These are phyloP conservation scores for Fusarium globosum DNA, from an alignment of 2,329 filamentous ascomycete genomes.

Conservation along the genomic window DNA sequence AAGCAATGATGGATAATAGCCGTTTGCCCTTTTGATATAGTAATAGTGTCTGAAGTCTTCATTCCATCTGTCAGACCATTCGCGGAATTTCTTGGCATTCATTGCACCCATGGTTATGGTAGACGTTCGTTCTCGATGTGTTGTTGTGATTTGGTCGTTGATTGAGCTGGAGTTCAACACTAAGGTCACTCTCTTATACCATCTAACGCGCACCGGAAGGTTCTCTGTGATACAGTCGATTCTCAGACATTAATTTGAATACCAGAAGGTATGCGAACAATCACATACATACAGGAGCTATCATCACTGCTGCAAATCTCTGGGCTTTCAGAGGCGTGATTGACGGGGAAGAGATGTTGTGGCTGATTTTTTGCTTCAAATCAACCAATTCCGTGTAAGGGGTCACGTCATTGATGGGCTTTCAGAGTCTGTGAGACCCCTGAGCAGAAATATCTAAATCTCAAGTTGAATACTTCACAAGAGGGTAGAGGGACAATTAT, in stretches of 20 bases:
- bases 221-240: background rate
- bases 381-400: rapidly evolving
- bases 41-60: background rate
- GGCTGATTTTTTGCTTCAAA: rapidly evolving
- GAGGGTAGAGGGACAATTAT: rapidly evolving
- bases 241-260: rapidly evolving
- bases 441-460: rapidly evolving
- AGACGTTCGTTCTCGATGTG: rapidly evolving
- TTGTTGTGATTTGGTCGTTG: rapidly evolving
- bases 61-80: background rate
- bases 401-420: background rate
- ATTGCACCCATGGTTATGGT: background rate
- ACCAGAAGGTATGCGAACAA: rapidly evolving
- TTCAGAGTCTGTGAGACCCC: rapidly evolving
- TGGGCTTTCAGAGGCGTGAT: rapidly evolving
- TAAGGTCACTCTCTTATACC: background rate
- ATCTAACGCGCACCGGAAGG: rapidly evolving
- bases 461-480: rapidly evolving
- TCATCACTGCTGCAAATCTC: background rate
- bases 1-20: background rate
- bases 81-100: background rate
- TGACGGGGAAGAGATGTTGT: rapidly evolving
- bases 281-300: background rate
- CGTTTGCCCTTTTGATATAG: rapidly evolving
- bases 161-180: rapidly evolving